These are phyloP conservation scores for Rhipidocladum racemiflorum DNA, from an alignment of 176 grass and related monocot genomes.

Conservation along the genomic window DNA sequence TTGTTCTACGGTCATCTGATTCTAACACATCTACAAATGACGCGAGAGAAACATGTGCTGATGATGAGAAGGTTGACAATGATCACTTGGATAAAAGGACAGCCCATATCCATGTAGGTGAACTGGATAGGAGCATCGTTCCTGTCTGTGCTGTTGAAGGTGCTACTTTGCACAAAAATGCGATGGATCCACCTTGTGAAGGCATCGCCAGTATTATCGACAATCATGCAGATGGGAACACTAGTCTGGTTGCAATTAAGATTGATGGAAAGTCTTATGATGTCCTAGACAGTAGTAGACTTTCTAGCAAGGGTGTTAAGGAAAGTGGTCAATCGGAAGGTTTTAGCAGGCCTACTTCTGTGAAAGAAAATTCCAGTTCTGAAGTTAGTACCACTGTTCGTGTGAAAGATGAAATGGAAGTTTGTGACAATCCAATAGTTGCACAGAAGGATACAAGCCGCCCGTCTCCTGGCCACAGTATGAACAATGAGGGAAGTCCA, in stretches of 20 bases:
- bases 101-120: constrained; percentile 4
- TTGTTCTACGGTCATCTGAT: constrained; percentile 24
- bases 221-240: constrained; percentile 28
- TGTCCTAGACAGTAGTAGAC: constrained; percentile 9
- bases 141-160: constrained; percentile 27
- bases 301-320: constrained; percentile 25
- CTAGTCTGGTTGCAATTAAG: constrained; percentile 15
- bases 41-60: constrained; percentile 25
- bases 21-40: constrained; percentile 31
- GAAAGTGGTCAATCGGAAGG: constrained; percentile 32
- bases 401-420: constrained; percentile 51
- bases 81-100: constrained; percentile 25
- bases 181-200: constrained; percentile 11
- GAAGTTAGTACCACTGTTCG: constrained; percentile 18
- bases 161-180: constrained; percentile 19
- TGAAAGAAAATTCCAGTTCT: constrained; percentile 28
- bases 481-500: constrained; percentile 37
- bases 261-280: constrained; percentile 35
- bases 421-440: constrained; percentile 35
- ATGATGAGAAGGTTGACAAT: constrained; percentile 34
- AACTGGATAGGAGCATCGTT: constrained; percentile 18
- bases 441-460: constrained; percentile 30
- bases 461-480: neutral
- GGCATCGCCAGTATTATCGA: constrained; percentile 3
- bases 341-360: constrained; percentile 13